Base-by-base conservation (phyloP, 768 basidiomycete species). In the Galerina marginata region DNA sequence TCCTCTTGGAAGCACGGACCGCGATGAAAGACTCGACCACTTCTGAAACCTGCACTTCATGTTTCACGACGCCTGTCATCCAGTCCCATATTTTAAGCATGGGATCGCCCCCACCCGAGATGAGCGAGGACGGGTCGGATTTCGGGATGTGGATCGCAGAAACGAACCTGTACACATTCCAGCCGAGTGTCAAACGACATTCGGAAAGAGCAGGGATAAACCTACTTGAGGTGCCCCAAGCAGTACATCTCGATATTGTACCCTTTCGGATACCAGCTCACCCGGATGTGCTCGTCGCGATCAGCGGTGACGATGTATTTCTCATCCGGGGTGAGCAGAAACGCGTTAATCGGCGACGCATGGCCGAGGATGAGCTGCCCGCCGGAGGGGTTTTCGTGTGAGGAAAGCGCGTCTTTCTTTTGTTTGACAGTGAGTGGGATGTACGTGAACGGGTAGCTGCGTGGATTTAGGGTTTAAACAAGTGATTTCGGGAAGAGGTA, bases 251-350 rank as follows among this genome's bases (percentile, higher is more conserved):
- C 94, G 62, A 98, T 91, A 45, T 84, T 84, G 65, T 89, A 91
- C 15, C 95, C 92, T 55, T 90, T 80, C 0, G 97, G 97, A 69
- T 84, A 99, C 85, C 92, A 86, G 68, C 92, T 95, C 14, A 96
- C 84, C 55, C 97, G 83, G 52, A 99, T 90, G 70, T 99, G 97
- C 71, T 99, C 97, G 69, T 99, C 97, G 46, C 97, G 79, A 70
- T 99, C 97, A 0, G 93, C 90, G 0, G 95, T 94, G 63, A 98
- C 83, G 67, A 99, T 88, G 69, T 82, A 88, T 54, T 81, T 82
- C 65, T 89, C 86, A 68, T 92, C 88, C 0, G 74, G 71, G 0
- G 88, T 83, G 56, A 96, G 83, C 45, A 89, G 67, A 72, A 91
- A 89, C 0, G 82, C 74, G 10, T 90, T 96, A 58, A 99, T 74